Percentiles rank a stretch among this genome's conserved stretches.
Conservation (phyloP, 768 basidiomycete species). For the Tricholoma saponaceum region DNA sequence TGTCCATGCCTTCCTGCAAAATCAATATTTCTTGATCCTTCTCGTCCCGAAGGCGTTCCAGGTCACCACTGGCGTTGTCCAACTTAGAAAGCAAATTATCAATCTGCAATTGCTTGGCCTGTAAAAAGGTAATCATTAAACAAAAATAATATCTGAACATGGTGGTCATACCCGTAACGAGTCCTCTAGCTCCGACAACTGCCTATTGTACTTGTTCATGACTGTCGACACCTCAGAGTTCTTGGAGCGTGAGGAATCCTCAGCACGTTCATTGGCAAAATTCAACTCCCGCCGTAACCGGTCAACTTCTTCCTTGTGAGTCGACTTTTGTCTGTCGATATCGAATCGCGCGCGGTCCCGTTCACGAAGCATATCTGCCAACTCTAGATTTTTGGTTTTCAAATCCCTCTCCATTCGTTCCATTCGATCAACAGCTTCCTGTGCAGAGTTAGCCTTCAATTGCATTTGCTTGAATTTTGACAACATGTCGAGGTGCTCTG, state of each 20-base stretch:
- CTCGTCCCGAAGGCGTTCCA: conserved; percentile 85
- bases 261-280: conserved; percentile 97
- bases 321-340: conserved; percentile 87
- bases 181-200: conserved; percentile 94
- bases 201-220: conserved; percentile 91
- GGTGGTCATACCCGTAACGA: conserved; percentile 69
- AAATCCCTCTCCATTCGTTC: conserved; percentile 98
- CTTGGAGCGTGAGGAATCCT: conserved; percentile 88
- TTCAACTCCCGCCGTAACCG: conserved; percentile 86
- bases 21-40: conserved; percentile 97
- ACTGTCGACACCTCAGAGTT: conserved; percentile 88
- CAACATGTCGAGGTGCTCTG: conserved; percentile 96
- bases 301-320: conserved; percentile 94
- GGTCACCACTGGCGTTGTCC: conserved; percentile 65
- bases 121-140: conserved; percentile 3
- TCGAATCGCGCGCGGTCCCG: conserved; percentile 95
- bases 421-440: conserved; percentile 97
- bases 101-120: conserved; percentile 96
- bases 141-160: not conserved
- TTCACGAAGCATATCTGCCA: conserved; percentile 98
- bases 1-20: conserved; percentile 93
- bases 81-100: conserved; percentile 86
- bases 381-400: conserved; percentile 96
- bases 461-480: conserved; percentile 97
- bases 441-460: conserved; percentile 95